Percentiles rank a stretch among this genome's conserved stretches.
These are phyloP conservation scores for Raffaelea arxii DNA, from an alignment of 2,329 filamentous ascomycete genomes.

Conservation along the genomic window DNA sequence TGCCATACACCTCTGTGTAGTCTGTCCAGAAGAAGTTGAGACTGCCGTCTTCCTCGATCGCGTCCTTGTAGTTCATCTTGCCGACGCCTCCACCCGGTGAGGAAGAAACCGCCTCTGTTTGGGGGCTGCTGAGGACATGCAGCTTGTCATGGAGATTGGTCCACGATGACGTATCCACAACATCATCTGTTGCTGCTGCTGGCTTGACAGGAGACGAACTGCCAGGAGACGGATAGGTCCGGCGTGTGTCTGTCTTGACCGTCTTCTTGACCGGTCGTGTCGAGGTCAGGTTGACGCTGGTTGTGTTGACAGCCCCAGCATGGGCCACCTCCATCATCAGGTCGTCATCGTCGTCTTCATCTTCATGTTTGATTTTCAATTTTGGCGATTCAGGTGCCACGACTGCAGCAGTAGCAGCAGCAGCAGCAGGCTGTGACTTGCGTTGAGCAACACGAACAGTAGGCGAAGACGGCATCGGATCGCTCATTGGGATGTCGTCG, in stretches of 20 bases:
- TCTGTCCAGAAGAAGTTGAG: slow-evolving; percentile 96
- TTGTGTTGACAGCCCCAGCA: slow-evolving; percentile 54
- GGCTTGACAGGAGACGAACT: slow-evolving; percentile 60
- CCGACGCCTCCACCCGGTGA: slow-evolving; percentile 51
- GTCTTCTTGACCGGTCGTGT: slow-evolving; percentile 69
- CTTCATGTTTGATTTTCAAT: slow-evolving; percentile 24
- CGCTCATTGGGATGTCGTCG: slow-evolving; percentile 65
- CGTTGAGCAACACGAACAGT: slow-evolving; percentile 68
- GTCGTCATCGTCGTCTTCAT: slow-evolving; percentile 66
- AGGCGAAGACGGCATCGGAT: slow-evolving; percentile 76
- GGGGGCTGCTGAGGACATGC: slow-evolving; percentile 65
- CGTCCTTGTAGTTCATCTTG: slow-evolving; percentile 74
- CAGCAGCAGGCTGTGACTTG: slow-evolving; percentile 45
- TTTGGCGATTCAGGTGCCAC: neutral
- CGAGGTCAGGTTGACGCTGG: slow-evolving; percentile 77
- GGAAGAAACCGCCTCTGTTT: slow-evolving; percentile 48
- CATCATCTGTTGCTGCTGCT: slow-evolving; percentile 29
- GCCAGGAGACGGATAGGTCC: slow-evolving; percentile 55
- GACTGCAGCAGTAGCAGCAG: neutral
- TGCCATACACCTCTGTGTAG: slow-evolving; percentile 86
- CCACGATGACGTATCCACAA: slow-evolving; percentile 77
- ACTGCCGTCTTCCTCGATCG: slow-evolving; percentile 88
- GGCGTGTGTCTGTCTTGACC: slow-evolving; percentile 58
- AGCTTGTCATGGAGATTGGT: slow-evolving; percentile 77
- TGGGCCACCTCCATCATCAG: slow-evolving; percentile 83